These are phyloP conservation scores for Vitis rotundifolia DNA, from an alignment of 164 flowering plant species.

Conservation along the genomic window DNA sequence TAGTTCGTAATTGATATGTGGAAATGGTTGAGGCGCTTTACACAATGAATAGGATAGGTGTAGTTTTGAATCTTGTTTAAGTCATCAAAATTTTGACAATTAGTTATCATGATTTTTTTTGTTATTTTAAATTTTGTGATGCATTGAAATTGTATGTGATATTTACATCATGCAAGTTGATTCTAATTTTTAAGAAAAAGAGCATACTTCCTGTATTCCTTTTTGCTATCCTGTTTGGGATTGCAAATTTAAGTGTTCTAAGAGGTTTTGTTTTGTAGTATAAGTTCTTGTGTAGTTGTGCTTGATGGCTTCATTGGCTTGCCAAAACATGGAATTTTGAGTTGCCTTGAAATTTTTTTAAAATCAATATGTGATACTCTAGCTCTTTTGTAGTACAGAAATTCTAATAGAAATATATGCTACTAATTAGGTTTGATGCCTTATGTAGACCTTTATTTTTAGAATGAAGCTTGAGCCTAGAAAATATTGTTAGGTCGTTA, in stretches of 20 bases:
- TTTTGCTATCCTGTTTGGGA: no score
- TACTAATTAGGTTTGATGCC: not conserved
- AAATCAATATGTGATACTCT: not conserved
- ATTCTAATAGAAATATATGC: not conserved
- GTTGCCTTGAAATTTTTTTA: not conserved
- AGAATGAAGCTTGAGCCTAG: no score
- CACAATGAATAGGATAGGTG: slow-evolving; percentile 62
- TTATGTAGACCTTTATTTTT: not conserved
- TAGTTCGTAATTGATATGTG: slow-evolving; percentile 50
- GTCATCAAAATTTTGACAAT: not conserved
- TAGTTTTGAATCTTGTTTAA: not conserved
- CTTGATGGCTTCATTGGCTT: not conserved
- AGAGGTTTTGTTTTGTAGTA: no score
- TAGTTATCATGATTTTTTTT: not conserved
- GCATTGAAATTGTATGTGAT: not conserved
- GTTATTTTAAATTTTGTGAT: not conserved
- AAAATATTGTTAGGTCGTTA: no score
- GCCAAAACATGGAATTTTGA: not conserved
- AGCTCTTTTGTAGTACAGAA: not conserved
- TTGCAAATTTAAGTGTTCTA: no score
- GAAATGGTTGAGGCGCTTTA: slow-evolving; percentile 85
- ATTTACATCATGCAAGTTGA: no score
- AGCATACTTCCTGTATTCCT: no score
- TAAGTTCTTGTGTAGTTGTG: no score
- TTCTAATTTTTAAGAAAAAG: no score